Conservation (phyloP, 495 filamentous ascomycete genomes). For the Neurospora sp. region DNA sequence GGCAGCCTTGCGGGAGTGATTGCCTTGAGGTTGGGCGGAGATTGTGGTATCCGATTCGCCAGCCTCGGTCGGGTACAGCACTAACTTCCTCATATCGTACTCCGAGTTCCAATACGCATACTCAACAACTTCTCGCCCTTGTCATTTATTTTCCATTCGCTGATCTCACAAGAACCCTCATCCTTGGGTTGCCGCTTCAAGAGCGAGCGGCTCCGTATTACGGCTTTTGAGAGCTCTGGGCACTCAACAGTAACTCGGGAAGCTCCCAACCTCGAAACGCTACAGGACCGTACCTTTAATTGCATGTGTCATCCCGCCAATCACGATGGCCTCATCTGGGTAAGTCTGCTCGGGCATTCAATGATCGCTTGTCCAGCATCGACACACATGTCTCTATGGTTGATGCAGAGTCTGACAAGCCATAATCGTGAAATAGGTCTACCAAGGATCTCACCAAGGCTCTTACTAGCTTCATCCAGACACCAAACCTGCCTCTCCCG, state of each 20-base stretch:
- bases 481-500: constrained; percentile 49
- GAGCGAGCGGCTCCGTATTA: neutral
- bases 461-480: constrained; percentile 42
- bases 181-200: neutral
- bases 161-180: neutral
- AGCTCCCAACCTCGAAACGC: neutral
- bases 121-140: neutral
- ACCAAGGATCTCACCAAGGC: constrained; percentile 53
- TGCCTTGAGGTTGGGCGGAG: neutral
- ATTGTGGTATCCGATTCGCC: neutral
- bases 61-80: neutral
- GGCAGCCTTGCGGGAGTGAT: neutral
- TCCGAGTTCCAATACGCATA: neutral
- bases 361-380: neutral
- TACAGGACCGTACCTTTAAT: neutral
- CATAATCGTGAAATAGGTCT: constrained; percentile 14
- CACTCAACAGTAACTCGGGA: neutral
- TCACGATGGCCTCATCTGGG: constrained; percentile 29
- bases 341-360: constrained; percentile 3
- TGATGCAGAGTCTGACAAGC: neutral
- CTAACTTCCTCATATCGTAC: neutral
- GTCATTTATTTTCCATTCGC: neutral
- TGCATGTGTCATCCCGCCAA: constrained; percentile 9
- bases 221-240: neutral
- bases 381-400: neutral